Base-by-base conservation (phyloP, 495 filamentous ascomycete genomes). In the Chaetomidium leptoderma region DNA sequence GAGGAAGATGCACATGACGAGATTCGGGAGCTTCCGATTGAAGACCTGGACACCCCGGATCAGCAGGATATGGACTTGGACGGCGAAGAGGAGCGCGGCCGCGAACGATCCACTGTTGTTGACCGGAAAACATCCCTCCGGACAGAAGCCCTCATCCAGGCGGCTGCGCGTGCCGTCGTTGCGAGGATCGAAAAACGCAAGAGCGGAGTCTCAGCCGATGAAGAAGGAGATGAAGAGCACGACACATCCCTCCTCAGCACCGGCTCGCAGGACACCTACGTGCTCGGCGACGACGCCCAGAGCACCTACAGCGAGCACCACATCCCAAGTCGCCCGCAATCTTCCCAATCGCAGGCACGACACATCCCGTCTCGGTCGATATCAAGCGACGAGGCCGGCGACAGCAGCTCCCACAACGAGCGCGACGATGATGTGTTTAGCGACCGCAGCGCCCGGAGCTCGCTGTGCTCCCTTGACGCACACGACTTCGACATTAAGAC, bases 381-480 rank as follows among this genome's bases (percentile, higher is more conserved):
- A 16, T 61, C 58, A 0, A 64, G 64, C 53, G 69, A 73, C 13
- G 70, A 67, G 13, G 70, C 68, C 10, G 71, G 67, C 48, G 70
- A 69, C 47, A 75, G 70, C 63, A 73, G 69, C 48, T 74, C 76
- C 1, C 78, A 78, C 37, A 71, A 79, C 47, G 78, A 73, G 45
- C 69, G 66, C n/a, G 79, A 80, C 29, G 77, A 80, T 57, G 79
- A 81, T 53, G 74, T 83, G 9, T 83, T 83, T 61, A 83, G 77
- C 64, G 74, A 78, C 58, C 73, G 72, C 63, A 74, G 73, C 50
- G 72, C 74, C 1, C 74, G 76, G 23, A 76, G 71, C 60, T 77
- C 78, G 0, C 40, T 76, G 17, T 75, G 72, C 19, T 79, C 76
- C 0, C 68, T 70, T 46, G 70, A 74, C 40, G 62, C 61, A 17